Evolutionary conservation across 2,329 filamentous ascomycete species (phyloP).

Genomic region (Xylaria sp.): DNA sequence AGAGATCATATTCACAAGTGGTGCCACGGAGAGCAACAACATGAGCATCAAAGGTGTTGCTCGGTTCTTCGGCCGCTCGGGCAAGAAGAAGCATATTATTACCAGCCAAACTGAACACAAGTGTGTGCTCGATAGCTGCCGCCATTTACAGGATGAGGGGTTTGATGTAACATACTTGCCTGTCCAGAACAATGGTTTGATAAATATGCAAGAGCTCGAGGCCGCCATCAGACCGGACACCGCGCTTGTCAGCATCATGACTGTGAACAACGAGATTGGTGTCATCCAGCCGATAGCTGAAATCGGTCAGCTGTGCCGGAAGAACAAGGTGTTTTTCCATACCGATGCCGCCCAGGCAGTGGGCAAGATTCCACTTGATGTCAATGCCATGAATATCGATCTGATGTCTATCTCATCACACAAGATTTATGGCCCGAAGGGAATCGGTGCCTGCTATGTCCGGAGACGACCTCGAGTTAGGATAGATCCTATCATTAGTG

Average conservation of each 20-base stretch:
- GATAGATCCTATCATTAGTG: conserved; percentile 94
- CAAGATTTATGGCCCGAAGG: conserved; percentile 98
- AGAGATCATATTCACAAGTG: conserved; percentile 98
- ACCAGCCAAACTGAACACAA: conserved; percentile 99
- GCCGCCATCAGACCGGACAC: conserved; percentile 92
- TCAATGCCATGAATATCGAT: conserved; percentile 98
- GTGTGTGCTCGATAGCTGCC: conserved; percentile 96
- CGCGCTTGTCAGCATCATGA: conserved; percentile 94
- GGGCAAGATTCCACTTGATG: conserved; percentile 96
- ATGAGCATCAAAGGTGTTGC: conserved; percentile 99
- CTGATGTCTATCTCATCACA: conserved; percentile 99
- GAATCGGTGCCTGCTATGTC: conserved; percentile 95
- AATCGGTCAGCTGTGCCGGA: conserved; percentile 91
- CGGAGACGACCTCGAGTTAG: conserved; percentile 91
- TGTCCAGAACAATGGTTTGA: conserved; percentile 85
- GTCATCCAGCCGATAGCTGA: conserved; percentile 96
- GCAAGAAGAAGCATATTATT: conserved; percentile 99
- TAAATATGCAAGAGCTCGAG: conserved; percentile 85
- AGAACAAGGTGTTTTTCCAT: conserved; percentile 97
- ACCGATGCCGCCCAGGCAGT: conserved; percentile 96
- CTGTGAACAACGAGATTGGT: conserved; percentile 99
- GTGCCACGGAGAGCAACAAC: conserved; percentile 98
- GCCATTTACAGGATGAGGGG: conserved; percentile 95
- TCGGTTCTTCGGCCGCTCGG: conserved; percentile 89
- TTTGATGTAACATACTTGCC: conserved; percentile 98